Conservation (phyloP, 768 basidiomycete species). For the Calocybe gangraenosa region DNA sequence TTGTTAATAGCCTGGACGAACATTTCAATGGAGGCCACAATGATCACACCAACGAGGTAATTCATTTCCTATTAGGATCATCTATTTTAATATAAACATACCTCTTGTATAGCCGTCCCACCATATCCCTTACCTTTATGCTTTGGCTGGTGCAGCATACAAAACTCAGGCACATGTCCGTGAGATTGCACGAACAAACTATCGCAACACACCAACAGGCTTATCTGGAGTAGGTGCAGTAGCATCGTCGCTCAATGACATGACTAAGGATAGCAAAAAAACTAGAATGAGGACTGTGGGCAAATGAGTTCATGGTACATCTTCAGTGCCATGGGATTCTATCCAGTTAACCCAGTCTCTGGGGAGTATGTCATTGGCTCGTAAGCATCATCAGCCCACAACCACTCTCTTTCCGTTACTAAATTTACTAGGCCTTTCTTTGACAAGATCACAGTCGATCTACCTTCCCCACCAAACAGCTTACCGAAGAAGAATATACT, state of each 20-base stretch:
- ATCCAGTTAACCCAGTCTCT: slow-evolving; percentile 79
- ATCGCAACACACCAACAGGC: slow-evolving; percentile 64
- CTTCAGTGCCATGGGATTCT: slow-evolving; percentile 80
- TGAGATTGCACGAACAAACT: slow-evolving; percentile 58
- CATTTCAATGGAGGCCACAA: slow-evolving; percentile 65
- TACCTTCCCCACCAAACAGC: slow-evolving; percentile 33
- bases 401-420: not conserved
- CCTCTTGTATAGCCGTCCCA: slow-evolving; percentile 59
- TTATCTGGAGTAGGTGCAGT: slow-evolving; percentile 55
- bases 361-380: slow-evolving; percentile 74
- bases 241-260: not conserved
- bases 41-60: slow-evolving; percentile 76
- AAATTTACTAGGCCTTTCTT: slow-evolving; percentile 39
- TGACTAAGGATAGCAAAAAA: not conserved
- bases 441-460: slow-evolving; percentile 47
- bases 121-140: slow-evolving; percentile 82
- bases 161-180: slow-evolving; percentile 71
- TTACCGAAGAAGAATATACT: slow-evolving; percentile 27
- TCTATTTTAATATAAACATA: not conserved
- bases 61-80: not conserved
- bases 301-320: slow-evolving; percentile 92
- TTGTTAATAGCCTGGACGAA: slow-evolving; percentile 63
- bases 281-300: slow-evolving; percentile 83
- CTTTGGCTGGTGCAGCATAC: slow-evolving; percentile 65
- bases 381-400: slow-evolving; percentile 30